Conservation (phyloP, 1,284 basidiomycete species). For the Pseudozyma tsukubaensis region DNA sequence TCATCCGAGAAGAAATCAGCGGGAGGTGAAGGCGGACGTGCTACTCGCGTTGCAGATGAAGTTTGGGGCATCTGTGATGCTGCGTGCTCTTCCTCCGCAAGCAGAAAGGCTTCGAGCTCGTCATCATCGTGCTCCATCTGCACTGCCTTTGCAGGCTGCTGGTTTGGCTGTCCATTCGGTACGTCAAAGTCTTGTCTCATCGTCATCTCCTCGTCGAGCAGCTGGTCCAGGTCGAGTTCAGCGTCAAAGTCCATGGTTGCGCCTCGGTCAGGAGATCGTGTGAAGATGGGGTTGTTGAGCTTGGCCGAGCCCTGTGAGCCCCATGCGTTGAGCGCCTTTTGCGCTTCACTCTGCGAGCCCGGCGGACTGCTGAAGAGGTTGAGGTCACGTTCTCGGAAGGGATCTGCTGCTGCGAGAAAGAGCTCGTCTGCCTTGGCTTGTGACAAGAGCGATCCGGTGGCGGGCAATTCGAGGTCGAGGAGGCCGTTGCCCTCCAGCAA, state of each 20-base stretch:
- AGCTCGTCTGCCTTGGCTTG: conserved; percentile 34
- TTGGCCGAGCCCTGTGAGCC: conserved; percentile 19
- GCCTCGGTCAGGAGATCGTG: conserved; percentile 12
- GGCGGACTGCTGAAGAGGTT: conserved; percentile 17
- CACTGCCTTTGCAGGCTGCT: neutral
- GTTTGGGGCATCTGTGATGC: neutral
- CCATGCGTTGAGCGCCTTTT: conserved; percentile 45
- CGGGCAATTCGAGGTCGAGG: conserved; percentile 26
- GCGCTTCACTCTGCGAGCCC: conserved; percentile 35
- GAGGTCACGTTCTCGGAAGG: conserved; percentile 26
- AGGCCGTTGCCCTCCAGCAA: conserved; percentile 40
- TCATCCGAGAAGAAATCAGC: neutral
- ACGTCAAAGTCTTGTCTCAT: neutral
- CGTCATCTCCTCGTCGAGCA: conserved; percentile 40
- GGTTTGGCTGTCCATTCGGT: neutral
- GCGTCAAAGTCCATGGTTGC: conserved; percentile 35
- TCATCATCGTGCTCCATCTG: conserved; percentile 22
- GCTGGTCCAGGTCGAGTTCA: conserved; percentile 35
- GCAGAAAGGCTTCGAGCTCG: conserved; percentile 40
- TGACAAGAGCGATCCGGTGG: conserved; percentile 14
- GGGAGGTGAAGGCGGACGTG: conserved; percentile 7
- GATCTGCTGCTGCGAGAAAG: conserved; percentile 15
- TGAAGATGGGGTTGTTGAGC: neutral
- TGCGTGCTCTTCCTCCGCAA: conserved; percentile 25
- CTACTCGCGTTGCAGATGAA: neutral